Base-by-base conservation (phyloP, 495 filamentous ascomycete species). In the Glonium stellatum region DNA sequence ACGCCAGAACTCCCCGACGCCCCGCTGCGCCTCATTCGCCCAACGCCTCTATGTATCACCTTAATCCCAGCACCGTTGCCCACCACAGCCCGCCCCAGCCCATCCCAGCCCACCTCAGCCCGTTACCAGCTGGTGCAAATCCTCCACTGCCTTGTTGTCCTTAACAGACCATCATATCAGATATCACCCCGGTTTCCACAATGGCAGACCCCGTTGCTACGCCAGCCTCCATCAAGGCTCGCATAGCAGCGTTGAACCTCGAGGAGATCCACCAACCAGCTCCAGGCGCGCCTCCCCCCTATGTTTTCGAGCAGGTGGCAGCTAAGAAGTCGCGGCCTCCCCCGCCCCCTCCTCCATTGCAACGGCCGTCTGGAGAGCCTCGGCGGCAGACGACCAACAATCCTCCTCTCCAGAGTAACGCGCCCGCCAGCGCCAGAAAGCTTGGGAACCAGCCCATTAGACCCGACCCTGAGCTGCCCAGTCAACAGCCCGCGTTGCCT, bases 171-270 rank as follows among this genome's bases (percentile, higher is more conserved):
- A 39, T 39, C 10, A 44, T 18, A 11, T 13, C 3, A 3, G 1
- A 13, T 44, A 44, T 11, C 12, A 44, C 13, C 18, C 39, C 3
- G 12, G 39, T 44, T 44, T 44, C 39, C 52, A 42, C 56, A 22
- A 72, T 73, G 72, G 67, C 73, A 54, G 67, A 69, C 50, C 77
- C 48, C 18, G 21, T 22, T 22, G 76, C 76, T 55, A 59, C 73
- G 13, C 76, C 76, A 61, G 66, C 73, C 34, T 83, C 82, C 5
- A 82, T 86, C 56, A 76, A 80, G 65, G 72, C 78, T 50, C 80
- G 83, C 51, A 85, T 87, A 59, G 80, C 80, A 47, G 76, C 79
- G 22, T 69, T 86, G 47, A 84, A 85, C 61, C 74, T 80, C 55
- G 74, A 79, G 37, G 77, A 86, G 59, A 71, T 82, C 47, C 78